Conservation (phyloP, 306 rosid species). For the Rosa persica region DNA sequence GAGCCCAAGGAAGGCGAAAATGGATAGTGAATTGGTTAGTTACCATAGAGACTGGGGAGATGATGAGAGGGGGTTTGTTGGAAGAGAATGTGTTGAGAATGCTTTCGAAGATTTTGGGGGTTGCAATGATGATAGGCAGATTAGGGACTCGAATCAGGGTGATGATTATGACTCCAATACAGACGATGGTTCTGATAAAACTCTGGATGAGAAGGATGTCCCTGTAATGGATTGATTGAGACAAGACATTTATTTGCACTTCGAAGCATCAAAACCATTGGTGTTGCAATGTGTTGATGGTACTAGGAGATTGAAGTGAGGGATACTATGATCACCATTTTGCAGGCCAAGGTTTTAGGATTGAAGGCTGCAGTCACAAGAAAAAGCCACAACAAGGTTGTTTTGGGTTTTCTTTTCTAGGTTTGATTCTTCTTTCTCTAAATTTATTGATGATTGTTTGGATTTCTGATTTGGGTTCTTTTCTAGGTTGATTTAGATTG, state of each 20-base stretch:
- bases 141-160: slow-evolving; percentile 31
- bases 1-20: slow-evolving; percentile 68
- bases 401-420: background rate
- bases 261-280: slow-evolving; percentile 5
- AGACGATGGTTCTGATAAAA: slow-evolving; percentile 39
- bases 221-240: slow-evolving; percentile 9
- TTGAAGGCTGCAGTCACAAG: background rate
- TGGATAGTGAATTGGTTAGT: slow-evolving; percentile 70
- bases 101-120: slow-evolving; percentile 33
- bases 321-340: background rate
- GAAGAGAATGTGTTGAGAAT: slow-evolving; percentile 47
- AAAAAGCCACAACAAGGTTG: background rate
- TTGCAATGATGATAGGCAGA: slow-evolving; percentile 19
- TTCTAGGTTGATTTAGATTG: slow-evolving; percentile 45
- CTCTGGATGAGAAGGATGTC: slow-evolving; percentile 15
- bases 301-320: background rate
- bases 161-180: slow-evolving; percentile 49
- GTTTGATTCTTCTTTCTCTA: background rate
- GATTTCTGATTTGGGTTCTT: background rate
- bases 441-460: background rate
- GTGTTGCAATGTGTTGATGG: background rate
- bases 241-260: background rate
- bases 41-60: slow-evolving; percentile 55
- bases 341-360: background rate
- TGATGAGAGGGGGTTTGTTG: slow-evolving; percentile 41